Base-by-base conservation (phyloP, 1,284 basidiomycete species). In the Pterulicium gracile region DNA sequence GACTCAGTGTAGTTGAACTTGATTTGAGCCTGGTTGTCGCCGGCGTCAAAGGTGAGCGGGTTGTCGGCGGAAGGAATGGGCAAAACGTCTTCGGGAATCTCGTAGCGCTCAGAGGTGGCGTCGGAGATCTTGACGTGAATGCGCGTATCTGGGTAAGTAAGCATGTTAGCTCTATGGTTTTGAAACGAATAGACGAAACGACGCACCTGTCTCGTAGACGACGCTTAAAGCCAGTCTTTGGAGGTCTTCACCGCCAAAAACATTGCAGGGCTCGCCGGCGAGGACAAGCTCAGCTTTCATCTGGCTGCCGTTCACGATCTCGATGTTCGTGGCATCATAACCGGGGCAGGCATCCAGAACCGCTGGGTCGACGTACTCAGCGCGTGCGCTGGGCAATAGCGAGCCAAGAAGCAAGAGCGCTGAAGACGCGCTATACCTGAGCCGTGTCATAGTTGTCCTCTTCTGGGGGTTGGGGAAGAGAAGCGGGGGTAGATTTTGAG, bases 101-200 rank as follows among this genome's bases (percentile, higher is more conserved):
- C 82, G 54, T 78, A 88, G 42, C 85, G 80, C 3, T 64, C 46
- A 7, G 62, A 56, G 1, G 69, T 60, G 0, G 76, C 59, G 54
- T 88, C 83, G 19, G 72, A 76, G 55, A 87, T 80, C 60, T 87
- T 86, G 48, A 88, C 67, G 53, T 88, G 84, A 14, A 89, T 77
- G 24, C 80, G 75, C 21, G 69, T 67, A 10, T 62, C 79, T 81
- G n/a, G 54, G 12, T n/a, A n/a, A n/a, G n/a, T n/a, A n/a, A n/a
- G n/a, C n/a, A n/a, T n/a, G n/a, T n/a, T n/a, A n/a, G n/a, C n/a
- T n/a, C n/a, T n/a, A n/a, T n/a, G n/a, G n/a, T n/a, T n/a, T n/a
- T n/a, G n/a, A n/a, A n/a, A n/a, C n/a, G n/a, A n/a, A n/a, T n/a
- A n/a, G n/a, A n/a, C n/a, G n/a, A n/a, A n/a, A n/a, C n/a, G n/a